A percentile compares a stretch with the other conserved stretches of the same genome.
Evolutionary conservation across 2,329 filamentous ascomycete genomes (phyloP).

Genomic region (Ophiostoma tasmaniense): DNA sequence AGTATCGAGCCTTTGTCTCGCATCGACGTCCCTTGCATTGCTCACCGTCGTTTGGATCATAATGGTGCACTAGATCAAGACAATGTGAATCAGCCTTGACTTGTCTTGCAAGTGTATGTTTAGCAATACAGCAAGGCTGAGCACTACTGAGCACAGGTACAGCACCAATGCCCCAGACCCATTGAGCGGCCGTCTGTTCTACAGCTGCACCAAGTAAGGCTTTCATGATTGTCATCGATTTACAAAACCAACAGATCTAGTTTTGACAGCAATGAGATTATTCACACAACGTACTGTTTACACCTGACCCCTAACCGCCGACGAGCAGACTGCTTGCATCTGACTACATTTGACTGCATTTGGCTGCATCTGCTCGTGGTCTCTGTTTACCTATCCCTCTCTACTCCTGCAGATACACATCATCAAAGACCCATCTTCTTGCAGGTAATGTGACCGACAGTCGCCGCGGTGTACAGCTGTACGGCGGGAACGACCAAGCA

Average conservation of each 20-base stretch:
- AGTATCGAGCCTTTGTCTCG: neutral
- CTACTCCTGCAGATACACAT: neutral
- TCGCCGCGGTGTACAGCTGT: neutral
- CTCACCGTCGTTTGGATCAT: neutral
- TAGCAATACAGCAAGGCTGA: neutral
- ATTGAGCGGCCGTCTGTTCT: neutral
- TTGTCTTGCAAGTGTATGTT: neutral
- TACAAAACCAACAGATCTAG: neutral
- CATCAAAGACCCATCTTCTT: neutral
- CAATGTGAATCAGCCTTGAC: neutral
- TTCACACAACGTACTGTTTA: too few species aligned
- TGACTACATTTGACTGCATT: neutral
- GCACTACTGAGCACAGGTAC: neutral
- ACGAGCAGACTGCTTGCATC: neutral
- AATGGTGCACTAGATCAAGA: neutral
- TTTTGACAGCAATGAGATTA: too few species aligned
- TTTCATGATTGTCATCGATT: neutral
- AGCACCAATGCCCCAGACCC: neutral
- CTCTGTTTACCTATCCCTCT: neutral
- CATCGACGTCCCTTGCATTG: neutral
- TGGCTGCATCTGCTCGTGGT: neutral
- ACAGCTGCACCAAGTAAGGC: too few species aligned
- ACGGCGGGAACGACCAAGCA: neutral
- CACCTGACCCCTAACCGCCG: neutral
- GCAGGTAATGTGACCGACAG: neutral